Evolutionary conservation across 129 eudicot genomes (phyloP).

Genomic region (Flaveria robusta): DNA sequence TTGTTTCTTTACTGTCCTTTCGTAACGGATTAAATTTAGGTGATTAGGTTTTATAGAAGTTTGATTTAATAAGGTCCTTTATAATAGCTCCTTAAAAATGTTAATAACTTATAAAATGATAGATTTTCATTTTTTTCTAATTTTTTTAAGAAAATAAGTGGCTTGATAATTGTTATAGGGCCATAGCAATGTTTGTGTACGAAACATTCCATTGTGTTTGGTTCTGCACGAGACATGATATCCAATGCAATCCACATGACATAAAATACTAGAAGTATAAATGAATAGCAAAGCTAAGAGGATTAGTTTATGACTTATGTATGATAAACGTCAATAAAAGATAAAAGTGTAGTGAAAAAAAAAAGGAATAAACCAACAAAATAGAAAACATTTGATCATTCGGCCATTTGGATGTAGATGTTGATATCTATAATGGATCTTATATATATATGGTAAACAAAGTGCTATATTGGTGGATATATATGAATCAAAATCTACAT

Average conservation of each 20-base stretch:
- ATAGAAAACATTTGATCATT: too few relatives aligned
- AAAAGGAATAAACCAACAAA: too few relatives aligned
- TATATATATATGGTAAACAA: too few relatives aligned
- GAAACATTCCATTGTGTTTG: conserved; percentile 11
- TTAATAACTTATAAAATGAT: not conserved
- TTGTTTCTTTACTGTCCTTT: not conserved
- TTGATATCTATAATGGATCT: too few relatives aligned
- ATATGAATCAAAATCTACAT: too few relatives aligned
- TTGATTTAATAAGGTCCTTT: not conserved
- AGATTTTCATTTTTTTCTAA: too few relatives aligned
- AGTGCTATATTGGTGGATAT: too few relatives aligned
- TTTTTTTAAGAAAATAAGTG: not conserved
- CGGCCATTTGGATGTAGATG: too few relatives aligned
- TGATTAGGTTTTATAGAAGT: not conserved
- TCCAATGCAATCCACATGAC: conserved; percentile 8
- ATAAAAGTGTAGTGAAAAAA: too few relatives aligned
- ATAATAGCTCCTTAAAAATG: not conserved
- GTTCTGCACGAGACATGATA: not conserved
- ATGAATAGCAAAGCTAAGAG: too few relatives aligned
- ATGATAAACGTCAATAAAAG: too few relatives aligned
- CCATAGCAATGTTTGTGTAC: not conserved
- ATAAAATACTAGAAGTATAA: not conserved
- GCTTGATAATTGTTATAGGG: not conserved
- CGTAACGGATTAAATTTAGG: not conserved
- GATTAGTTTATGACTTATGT: too few relatives aligned